Conservation (phyloP, 2,329 filamentous ascomycete species). For the Cryoendolithus antarcticus region DNA sequence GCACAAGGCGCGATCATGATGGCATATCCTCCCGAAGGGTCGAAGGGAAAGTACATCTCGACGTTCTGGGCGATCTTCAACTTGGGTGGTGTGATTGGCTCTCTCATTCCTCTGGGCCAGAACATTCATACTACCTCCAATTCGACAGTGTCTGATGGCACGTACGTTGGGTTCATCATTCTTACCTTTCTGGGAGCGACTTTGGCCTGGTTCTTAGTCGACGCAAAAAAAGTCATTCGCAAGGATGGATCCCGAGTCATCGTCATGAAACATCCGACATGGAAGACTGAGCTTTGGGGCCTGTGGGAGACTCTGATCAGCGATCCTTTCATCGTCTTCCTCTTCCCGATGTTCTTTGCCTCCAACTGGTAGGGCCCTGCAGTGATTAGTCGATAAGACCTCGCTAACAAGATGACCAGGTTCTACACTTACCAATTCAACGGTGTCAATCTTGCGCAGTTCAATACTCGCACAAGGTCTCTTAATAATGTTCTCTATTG, state of each 20-base stretch:
- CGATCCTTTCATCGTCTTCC: constrained; percentile 60
- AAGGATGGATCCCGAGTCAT: constrained; percentile 68
- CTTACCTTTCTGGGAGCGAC: constrained; percentile 62
- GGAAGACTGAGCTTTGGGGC: constrained; percentile 65
- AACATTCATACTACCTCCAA: constrained; percentile 49
- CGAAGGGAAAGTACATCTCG: constrained; percentile 80
- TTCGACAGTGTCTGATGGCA: constrained; percentile 55
- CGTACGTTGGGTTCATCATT: constrained; percentile 82
- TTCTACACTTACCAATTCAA: constrained; percentile 75
- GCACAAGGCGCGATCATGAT: constrained; percentile 82
- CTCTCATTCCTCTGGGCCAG: constrained; percentile 59
- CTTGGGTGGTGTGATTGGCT: constrained; percentile 75
- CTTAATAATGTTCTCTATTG: constrained; percentile 69
- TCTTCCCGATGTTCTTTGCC: constrained; percentile 73
- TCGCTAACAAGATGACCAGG: no score
- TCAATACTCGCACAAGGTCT: constrained; percentile 62
- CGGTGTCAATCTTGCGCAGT: constrained; percentile 55
- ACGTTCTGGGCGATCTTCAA: constrained; percentile 97
- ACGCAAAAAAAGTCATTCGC: constrained; percentile 61
- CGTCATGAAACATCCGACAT: constrained; percentile 81
- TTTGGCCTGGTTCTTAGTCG: constrained; percentile 56
- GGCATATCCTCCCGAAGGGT: constrained; percentile 68
- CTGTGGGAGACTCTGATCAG: constrained; percentile 59
- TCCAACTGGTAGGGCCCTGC: constrained; percentile 48
- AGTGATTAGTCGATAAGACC: no score